phyloP scores from a whole-genome alignment of 352 stramenopile species.

The Phytophthora agathidicida region DNA sequence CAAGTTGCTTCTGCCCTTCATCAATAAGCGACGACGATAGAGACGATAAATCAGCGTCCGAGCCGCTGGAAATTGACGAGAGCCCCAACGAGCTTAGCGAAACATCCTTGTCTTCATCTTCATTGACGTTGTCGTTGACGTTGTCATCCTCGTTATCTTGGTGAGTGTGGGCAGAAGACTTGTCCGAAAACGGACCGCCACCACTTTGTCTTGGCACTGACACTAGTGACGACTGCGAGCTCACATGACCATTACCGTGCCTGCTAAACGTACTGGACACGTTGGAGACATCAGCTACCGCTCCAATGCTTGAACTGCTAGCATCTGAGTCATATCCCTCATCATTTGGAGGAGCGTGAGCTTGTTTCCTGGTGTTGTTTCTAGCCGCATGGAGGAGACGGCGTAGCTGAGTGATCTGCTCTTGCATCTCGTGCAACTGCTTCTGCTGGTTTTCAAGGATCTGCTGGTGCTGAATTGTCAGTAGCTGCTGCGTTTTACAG shows the following conservation, averaged over 20 bases:
- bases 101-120: conserved; percentile 16
- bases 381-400: conserved; percentile 38
- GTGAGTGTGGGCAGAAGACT: conserved; percentile 5
- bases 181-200: conserved; percentile 14
- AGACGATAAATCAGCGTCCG: conserved; percentile 63
- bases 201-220: conserved; percentile 14
- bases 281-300: conserved; percentile 32
- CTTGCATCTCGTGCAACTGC: conserved; percentile 75
- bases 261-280: conserved; percentile 29
- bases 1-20: conserved; percentile 17
- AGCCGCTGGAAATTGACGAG: conserved; percentile 66
- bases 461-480: conserved; percentile 79
- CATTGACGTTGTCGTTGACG: not conserved
- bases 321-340: conserved; percentile 32
- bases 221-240: conserved; percentile 28
- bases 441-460: conserved; percentile 78
- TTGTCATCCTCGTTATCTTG: conserved; percentile 15
- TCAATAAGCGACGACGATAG: conserved; percentile 61
- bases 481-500: conserved; percentile 67
- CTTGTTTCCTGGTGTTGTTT: conserved; percentile 33
- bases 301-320: conserved; percentile 30
- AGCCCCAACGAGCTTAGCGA: conserved; percentile 63
- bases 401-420: conserved; percentile 68
- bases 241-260: conserved; percentile 14
- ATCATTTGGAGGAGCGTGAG: not conserved